Conservation (phyloP, 106 monocot genomes). For the Allium sativum region DNA sequence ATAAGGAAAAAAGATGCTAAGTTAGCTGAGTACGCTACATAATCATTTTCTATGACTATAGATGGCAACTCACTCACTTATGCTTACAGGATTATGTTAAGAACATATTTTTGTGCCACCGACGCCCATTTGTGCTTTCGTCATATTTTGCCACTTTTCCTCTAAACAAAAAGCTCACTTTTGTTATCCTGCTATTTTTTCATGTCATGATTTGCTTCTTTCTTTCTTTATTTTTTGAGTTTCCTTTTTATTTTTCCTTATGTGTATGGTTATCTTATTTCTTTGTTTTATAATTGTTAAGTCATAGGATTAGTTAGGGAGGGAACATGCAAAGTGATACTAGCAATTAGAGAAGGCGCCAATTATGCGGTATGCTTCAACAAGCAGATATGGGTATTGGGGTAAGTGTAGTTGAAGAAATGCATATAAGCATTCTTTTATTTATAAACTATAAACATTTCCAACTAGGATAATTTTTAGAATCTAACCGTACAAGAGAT, state of each 20-base stretch:
- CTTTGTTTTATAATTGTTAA: constrained; percentile 17
- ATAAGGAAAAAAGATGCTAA: constrained; percentile 37
- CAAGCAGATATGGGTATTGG: constrained; percentile 97
- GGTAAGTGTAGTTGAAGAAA: constrained; percentile 84
- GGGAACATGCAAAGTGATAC: constrained; percentile 56
- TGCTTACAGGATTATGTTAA: constrained; percentile 74
- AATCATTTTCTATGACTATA: constrained; percentile 74
- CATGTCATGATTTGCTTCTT: neutral
- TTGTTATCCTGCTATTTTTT: constrained; percentile 6
- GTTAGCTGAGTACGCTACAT: constrained; percentile 11
- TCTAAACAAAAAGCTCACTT: constrained; percentile 96
- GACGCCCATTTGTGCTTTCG: constrained; percentile 66
- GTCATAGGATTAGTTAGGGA: constrained; percentile 84
- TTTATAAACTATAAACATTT: too few species aligned
- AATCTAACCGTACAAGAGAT: too few species aligned
- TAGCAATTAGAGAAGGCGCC: constrained; percentile 92
- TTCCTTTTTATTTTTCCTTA: neutral
- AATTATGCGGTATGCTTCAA: constrained; percentile 99
- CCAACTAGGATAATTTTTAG: too few species aligned
- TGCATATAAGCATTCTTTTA: too few species aligned
- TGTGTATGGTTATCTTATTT: neutral
- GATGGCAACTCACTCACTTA: constrained; percentile 79
- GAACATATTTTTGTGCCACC: constrained; percentile 48
- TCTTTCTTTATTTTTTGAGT: too few species aligned
- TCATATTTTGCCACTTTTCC: constrained; percentile 94